Conservation (phyloP, 306 rosid genomes). For the Inga leiocalycina region DNA sequence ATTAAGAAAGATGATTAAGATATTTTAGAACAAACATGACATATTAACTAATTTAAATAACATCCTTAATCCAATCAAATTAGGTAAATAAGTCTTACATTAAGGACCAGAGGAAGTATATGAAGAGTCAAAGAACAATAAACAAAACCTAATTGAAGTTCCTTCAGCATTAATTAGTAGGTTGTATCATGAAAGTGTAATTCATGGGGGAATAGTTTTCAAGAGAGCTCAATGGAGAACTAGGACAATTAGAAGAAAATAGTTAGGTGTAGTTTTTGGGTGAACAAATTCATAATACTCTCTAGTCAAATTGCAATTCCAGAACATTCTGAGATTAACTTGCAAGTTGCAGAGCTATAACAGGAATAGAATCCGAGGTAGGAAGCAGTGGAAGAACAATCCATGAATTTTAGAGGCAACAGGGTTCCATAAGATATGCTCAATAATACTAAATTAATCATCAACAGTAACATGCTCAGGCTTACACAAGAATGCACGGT, state of each 20-base stretch:
- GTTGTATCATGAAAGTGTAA: background rate
- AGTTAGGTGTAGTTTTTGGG: background rate
- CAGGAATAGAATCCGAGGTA: background rate
- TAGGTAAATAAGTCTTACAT: too few species aligned
- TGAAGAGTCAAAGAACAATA: background rate
- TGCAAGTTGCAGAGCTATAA: background rate
- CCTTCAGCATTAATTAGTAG: too few species aligned
- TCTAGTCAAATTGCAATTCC: background rate
- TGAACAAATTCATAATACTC: background rate
- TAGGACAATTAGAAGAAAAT: background rate
- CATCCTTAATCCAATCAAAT: too few species aligned
- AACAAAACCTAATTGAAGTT: background rate
- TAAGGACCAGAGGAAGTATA: too few species aligned
- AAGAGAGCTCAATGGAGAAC: background rate
- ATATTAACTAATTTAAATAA: too few species aligned
- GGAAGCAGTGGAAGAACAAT: background rate
- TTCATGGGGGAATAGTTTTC: background rate
- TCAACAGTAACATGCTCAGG: background rate
- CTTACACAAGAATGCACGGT: background rate
- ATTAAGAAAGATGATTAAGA: too few species aligned
- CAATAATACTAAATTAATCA: background rate
- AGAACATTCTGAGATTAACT: slow-evolving; percentile 1
- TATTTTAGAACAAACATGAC: too few species aligned
- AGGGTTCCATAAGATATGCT: background rate
- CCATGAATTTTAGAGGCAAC: background rate